Percentiles rank a stretch among this genome's conserved stretches.
Conservation (phyloP, 1,139 yeast genomes). For the Saccharomyces hybrid region DNA sequence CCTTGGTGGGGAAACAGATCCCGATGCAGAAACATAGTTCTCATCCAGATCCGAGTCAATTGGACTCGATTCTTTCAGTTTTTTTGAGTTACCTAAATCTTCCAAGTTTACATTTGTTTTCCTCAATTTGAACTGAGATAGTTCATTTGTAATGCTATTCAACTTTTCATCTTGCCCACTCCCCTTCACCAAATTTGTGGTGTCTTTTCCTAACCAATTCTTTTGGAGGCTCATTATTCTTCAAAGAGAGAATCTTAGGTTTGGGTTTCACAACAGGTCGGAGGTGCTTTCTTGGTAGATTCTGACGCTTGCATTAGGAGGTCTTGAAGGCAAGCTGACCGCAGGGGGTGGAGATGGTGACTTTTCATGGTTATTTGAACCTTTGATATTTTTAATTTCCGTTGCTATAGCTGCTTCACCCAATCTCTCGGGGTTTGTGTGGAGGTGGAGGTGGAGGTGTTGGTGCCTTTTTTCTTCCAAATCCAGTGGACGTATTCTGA, state of each 20-base stretch:
- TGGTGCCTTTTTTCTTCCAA: not conserved
- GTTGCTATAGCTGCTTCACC: not conserved
- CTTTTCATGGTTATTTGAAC: slow-evolving; percentile 1
- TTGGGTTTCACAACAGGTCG: slow-evolving; percentile 27
- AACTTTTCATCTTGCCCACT: not conserved
- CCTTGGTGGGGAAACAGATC: not conserved
- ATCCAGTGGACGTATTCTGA: not conserved
- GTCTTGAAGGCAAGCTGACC: no score
- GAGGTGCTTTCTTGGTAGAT: slow-evolving; percentile 10
- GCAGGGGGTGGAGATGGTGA: slow-evolving; percentile 5
- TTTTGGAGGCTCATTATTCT: not conserved
- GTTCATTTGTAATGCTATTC: slow-evolving; percentile 9
- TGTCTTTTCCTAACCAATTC: not conserved
- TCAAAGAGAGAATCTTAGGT: slow-evolving; percentile 14
- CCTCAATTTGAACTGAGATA: slow-evolving; percentile 9
- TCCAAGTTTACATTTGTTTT: slow-evolving; percentile 8
- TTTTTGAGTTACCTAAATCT: not conserved
- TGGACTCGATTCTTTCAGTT: not conserved
- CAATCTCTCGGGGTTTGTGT: slow-evolving; percentile 3
- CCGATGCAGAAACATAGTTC: not conserved
- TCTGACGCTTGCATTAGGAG: not conserved
- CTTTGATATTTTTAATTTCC: not conserved
- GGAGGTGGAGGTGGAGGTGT: slow-evolving; percentile 2
- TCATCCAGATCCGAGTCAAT: not conserved
- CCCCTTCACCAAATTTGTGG: not conserved